These are phyloP conservation scores for Thalassia testudinum DNA, from an alignment of 116 monocot genomes.

Conservation along the genomic window DNA sequence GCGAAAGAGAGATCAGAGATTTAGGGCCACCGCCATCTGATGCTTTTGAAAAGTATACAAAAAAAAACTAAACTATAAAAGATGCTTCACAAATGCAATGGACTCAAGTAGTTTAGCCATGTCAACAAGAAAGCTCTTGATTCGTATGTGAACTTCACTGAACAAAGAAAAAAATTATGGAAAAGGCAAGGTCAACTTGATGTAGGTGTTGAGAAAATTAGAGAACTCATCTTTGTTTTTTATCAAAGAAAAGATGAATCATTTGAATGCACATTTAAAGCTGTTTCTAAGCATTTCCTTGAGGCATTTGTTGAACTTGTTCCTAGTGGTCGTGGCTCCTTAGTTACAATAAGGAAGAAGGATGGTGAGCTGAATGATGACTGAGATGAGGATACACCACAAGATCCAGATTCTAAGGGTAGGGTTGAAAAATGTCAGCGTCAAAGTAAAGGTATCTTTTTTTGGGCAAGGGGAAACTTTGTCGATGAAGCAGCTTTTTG, in stretches of 20 bases:
- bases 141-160: slow-evolving; percentile 91
- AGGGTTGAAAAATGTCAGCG: slow-evolving; percentile 91
- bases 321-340: slow-evolving; percentile 88
- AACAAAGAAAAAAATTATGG: slow-evolving; percentile 84
- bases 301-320: slow-evolving; percentile 96
- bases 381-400: slow-evolving; percentile 69
- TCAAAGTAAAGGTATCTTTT: slow-evolving; percentile 99
- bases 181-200: slow-evolving; percentile 85
- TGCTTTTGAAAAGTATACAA: slow-evolving; percentile 96
- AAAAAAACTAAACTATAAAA: slow-evolving; percentile 77
- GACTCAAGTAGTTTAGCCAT: slow-evolving; percentile 90
- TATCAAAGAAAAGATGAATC: slow-evolving; percentile 99
- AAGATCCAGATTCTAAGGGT: slow-evolving; percentile 66
- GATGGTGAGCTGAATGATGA: slow-evolving; percentile 89
- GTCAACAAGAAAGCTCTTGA: slow-evolving; percentile 98
- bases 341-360: slow-evolving; percentile 99
- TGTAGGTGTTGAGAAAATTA: slow-evolving; percentile 97
- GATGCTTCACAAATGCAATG: slow-evolving; percentile 87
- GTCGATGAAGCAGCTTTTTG: slow-evolving; percentile 96
- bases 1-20: slow-evolving; percentile 80
- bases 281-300: slow-evolving; percentile 89
- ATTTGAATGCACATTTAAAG: slow-evolving; percentile 97
- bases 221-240: slow-evolving; percentile 81
- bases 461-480: slow-evolving; percentile 98
- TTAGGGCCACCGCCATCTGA: slow-evolving; percentile 91